Conservation (phyloP, 1,284 basidiomycete species). For the Irpex sp. region DNA sequence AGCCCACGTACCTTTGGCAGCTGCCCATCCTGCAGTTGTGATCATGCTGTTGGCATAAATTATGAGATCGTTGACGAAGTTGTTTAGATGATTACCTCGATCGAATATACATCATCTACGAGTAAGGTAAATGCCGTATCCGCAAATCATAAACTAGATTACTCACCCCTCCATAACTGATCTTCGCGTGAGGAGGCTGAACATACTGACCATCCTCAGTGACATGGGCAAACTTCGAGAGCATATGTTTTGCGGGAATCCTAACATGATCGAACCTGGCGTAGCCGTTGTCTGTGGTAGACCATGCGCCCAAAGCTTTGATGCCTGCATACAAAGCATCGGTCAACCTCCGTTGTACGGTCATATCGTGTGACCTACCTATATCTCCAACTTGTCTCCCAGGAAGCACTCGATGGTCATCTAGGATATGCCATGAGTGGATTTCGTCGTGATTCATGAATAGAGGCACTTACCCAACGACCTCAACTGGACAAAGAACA, state of each 20-base stretch:
- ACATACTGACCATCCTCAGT: conserved; percentile 67
- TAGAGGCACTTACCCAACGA: conserved; percentile 43
- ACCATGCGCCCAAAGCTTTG: conserved; percentile 55
- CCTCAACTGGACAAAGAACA: conserved; percentile 72
- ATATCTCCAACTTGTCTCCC: conserved; percentile 76
- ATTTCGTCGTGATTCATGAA: neutral
- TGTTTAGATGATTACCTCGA: conserved; percentile 36
- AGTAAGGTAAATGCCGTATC: neutral
- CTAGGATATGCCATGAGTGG: conserved; percentile 28
- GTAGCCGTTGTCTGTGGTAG: conserved; percentile 68
- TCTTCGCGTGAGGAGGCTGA: conserved; percentile 67
- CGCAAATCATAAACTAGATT: neutral
- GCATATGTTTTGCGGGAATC: conserved; percentile 75
- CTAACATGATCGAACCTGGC: conserved; percentile 66
- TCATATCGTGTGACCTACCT: conserved; percentile 32
- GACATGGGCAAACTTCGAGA: conserved; percentile 71
- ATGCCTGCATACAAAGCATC: conserved; percentile 40
- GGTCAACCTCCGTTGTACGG: neutral
- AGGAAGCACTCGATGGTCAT: conserved; percentile 57
- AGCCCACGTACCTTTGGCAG: conserved; percentile 46
- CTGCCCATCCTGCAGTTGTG: conserved; percentile 50
- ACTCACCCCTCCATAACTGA: conserved; percentile 75
- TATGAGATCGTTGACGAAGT: too few relatives aligned
- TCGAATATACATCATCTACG: conserved; percentile 69
- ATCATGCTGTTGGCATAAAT: conserved; percentile 47